phyloP scores from a whole-genome alignment of 805 yeast genomes.

The Candida boleticola region DNA sequence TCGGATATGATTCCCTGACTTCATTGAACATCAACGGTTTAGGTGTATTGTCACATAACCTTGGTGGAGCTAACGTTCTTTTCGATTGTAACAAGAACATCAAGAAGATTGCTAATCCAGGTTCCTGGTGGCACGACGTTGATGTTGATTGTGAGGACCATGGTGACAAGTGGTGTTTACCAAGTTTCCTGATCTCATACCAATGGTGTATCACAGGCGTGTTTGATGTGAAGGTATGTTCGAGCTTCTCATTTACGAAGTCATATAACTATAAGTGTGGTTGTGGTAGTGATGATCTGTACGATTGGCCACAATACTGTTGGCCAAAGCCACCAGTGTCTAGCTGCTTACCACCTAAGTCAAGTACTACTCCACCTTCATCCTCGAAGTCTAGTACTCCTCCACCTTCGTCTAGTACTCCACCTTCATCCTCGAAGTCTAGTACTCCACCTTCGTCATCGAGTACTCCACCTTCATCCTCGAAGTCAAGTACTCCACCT shows the following conservation, averaged over 20 bases:
- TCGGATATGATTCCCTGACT: not conserved
- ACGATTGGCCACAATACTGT: slow-evolving; percentile 1
- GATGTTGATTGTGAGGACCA: slow-evolving; percentile 1
- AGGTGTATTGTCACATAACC: not conserved
- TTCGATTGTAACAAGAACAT: not conserved
- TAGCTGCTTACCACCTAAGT: not conserved
- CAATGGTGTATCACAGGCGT: not conserved
- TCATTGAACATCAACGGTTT: not conserved
- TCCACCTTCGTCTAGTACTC: too few relatives aligned
- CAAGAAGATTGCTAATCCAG: not conserved
- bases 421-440: not conserved
- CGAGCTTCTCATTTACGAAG: not conserved
- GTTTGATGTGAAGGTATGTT: not conserved
- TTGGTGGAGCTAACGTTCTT: not conserved
- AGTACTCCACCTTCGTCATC: not conserved
- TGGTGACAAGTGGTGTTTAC: not conserved
- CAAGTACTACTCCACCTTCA: not conserved
- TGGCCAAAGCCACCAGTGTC: slow-evolving; percentile 3
- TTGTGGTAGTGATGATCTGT: not conserved
- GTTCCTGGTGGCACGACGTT: not conserved
- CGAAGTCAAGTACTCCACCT: not conserved
- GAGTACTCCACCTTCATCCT: not conserved
- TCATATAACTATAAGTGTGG: not conserved
- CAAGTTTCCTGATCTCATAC: not conserved
- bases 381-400: not conserved